Evolutionary conservation across 73 alveolate genomes (phyloP), one percentile per base, ranked within the genome.

Genomic region (Tetrahymena thermophila): DNA sequence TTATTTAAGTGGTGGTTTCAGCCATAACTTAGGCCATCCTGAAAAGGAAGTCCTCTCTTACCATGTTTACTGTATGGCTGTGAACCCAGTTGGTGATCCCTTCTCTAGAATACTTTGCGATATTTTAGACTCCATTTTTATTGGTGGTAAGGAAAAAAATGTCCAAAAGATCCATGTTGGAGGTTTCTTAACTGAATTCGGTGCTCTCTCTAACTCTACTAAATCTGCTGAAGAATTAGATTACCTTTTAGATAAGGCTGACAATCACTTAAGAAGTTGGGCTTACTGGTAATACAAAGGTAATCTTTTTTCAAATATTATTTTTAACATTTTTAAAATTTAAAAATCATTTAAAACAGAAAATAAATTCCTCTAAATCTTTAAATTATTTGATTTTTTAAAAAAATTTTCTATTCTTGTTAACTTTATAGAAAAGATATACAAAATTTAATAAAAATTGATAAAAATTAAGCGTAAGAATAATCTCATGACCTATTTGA

Each of bases 221-320:
- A 93, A 96, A 56, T 96, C 98, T 40, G 96, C 94, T 85, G 96
- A 96, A 94, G 99, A 97, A 97, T 94, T 97, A 84, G 94, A 96
- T 38, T 94, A 95, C 40, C 94, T 97, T 43, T 94, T 97, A 34
- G 96, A 94, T 89, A 85, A 94, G 55, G 94, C 96, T 71, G 98
- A 96, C 94, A 94, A 94, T 1, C 96, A 95, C 94, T 94, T 96
- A 56, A 95, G 96, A 44, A 95, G 98, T 35, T 97, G 99, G 99
- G 98, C 97, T 83, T 97, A 97, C 96, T 97, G 99, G 99, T 96
- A 97, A 94, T 97, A 96, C 93, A 97, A 97, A 31, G 89, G 89
- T 71, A 71, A 1, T 8, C n/a, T n/a, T 19, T 71, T 71, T 1
- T 71, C 31, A 10, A 50, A 10, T 21, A 50, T 8, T 50, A n/a